phyloP scores from a whole-genome alignment of 2,329 filamentous ascomycete genomes.

The Chrysosphaeria jannelii region DNA sequence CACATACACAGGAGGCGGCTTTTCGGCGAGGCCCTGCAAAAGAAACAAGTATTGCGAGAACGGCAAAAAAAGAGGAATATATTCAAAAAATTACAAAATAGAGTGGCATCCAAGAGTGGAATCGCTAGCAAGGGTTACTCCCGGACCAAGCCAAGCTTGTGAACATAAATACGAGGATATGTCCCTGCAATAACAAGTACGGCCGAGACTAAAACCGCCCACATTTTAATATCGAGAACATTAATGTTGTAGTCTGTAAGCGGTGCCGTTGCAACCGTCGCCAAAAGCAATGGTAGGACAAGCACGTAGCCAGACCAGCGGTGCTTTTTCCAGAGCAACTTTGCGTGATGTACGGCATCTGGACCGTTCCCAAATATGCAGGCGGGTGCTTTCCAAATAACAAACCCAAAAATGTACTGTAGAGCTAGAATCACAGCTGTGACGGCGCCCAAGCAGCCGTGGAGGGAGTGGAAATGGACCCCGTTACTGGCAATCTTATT shows the following conservation, averaged over 20 bases:
- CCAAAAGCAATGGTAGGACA: slow-evolving; percentile 31
- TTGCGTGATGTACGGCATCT: slow-evolving; percentile 29
- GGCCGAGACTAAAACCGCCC: slow-evolving; percentile 38
- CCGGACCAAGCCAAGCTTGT: slow-evolving; percentile 32
- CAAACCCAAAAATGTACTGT: slow-evolving; percentile 54
- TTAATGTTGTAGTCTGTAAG: slow-evolving; percentile 44
- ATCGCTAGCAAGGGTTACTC: too few species aligned
- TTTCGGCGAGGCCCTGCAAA: too few species aligned
- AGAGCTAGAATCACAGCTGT: slow-evolving; percentile 38
- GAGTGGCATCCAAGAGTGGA: too few species aligned
- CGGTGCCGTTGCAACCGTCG: slow-evolving; percentile 44
- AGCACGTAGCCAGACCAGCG: slow-evolving; percentile 40
- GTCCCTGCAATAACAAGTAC: slow-evolving; percentile 41
- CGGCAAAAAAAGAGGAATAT: too few species aligned
- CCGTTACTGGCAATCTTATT: slow-evolving; percentile 48
- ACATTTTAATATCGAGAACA: slow-evolving; percentile 41
- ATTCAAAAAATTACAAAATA: too few species aligned
- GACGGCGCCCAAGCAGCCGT: slow-evolving; percentile 55
- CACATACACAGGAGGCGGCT: too few species aligned
- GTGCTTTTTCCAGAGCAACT: slow-evolving; percentile 74
- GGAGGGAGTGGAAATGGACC: slow-evolving; percentile 48
- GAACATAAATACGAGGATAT: slow-evolving; percentile 48
- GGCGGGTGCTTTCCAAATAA: slow-evolving; percentile 45
- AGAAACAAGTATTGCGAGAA: too few species aligned
- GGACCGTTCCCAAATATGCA: slow-evolving; percentile 41